phyloP scores from a whole-genome alignment of 768 basidiomycete species.

The Leccinum incarnatum region DNA sequence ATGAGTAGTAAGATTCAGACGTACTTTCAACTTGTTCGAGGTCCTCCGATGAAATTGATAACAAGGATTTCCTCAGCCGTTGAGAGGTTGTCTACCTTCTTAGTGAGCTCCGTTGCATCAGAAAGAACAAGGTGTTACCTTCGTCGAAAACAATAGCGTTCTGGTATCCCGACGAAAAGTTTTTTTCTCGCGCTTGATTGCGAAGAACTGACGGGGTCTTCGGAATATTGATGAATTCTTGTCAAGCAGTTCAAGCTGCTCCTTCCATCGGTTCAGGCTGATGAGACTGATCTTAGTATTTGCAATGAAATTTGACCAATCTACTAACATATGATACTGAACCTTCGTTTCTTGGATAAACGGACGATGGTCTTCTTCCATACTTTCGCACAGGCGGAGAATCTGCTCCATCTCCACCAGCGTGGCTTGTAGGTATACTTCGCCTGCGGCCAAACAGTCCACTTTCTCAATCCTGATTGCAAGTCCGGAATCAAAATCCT shows the following conservation, averaged over 20 bases:
- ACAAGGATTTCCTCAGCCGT: background rate
- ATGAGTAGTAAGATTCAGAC: no score
- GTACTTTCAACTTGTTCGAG: conserved; percentile 1
- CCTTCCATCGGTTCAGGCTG: background rate
- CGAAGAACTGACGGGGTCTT: background rate
- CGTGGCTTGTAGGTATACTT: conserved; percentile 8
- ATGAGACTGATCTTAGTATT: background rate
- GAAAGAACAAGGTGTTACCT: no score
- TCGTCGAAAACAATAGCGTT: no score
- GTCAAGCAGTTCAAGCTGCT: background rate
- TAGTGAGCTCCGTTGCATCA: background rate
- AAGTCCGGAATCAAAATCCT: background rate
- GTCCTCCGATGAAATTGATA: background rate
- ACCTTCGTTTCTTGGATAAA: background rate
- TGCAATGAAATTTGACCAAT: background rate
- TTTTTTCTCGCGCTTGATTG: background rate
- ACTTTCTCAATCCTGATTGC: background rate
- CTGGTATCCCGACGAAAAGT: background rate
- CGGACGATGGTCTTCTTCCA: background rate
- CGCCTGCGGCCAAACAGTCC: background rate
- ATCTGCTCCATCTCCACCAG: conserved; percentile 11
- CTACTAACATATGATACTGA: background rate
- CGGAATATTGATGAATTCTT: background rate
- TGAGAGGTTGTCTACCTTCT: conserved; percentile 3
- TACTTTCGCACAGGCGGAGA: background rate